Conservation (phyloP, 495 filamentous ascomycete species). For the Penicillium chermesinum region DNA sequence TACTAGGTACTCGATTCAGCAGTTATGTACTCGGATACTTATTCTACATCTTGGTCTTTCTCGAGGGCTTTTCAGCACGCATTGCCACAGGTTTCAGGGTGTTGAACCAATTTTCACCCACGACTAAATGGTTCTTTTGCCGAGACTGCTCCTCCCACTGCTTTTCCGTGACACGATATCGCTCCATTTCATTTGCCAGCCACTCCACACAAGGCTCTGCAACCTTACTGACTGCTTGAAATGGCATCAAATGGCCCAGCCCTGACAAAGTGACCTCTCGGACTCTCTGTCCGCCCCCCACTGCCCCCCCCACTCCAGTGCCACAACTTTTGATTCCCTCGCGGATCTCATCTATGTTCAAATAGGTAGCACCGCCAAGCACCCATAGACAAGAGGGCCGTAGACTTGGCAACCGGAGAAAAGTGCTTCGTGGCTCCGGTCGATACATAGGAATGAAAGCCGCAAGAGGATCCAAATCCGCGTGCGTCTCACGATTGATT, state of each 20-base stretch:
- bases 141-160: background rate
- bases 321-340: background rate
- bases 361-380: background rate
- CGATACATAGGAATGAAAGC: conserved; percentile 1
- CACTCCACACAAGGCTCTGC: background rate
- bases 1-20: too few relatives aligned
- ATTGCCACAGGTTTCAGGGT: too few relatives aligned
- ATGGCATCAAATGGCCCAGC: background rate
- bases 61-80: too few relatives aligned
- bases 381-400: conserved; percentile 1
- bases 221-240: background rate
- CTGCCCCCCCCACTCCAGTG: background rate
- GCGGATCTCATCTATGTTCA: background rate
- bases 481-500: background rate
- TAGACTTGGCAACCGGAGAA: background rate
- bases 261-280: background rate
- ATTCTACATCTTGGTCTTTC: too few relatives aligned
- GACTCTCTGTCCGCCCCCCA: background rate
- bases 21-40: too few relatives aligned
- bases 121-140: too few relatives aligned
- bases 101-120: too few relatives aligned
- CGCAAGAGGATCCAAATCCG: background rate
- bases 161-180: background rate
- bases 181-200: background rate
- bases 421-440: background rate